Evolutionary conservation across 75 land plant species (phyloP).

Genomic region (Isoetes taiwanensis): DNA sequence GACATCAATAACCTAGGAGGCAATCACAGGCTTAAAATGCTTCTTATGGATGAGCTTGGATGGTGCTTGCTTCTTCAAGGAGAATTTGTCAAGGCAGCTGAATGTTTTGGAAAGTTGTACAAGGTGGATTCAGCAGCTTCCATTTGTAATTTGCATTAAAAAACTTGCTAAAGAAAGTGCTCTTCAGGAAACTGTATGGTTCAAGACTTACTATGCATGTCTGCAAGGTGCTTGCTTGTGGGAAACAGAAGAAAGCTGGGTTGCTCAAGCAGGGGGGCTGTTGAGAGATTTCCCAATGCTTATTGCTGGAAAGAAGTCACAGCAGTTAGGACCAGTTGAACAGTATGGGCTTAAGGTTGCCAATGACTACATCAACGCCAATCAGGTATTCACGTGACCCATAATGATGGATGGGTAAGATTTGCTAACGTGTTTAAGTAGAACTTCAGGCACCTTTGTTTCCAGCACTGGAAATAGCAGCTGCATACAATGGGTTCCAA

Average conservation of each 20-base stretch:
- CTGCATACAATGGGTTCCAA: conserved; percentile 23
- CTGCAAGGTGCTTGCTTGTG: conserved; percentile 22
- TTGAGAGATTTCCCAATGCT: conserved; percentile 14
- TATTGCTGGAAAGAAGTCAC: conserved; percentile 11
- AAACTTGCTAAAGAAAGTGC: not conserved
- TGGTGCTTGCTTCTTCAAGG: conserved; percentile 30
- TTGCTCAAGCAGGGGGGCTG: conserved; percentile 14
- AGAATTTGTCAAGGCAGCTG: conserved; percentile 19
- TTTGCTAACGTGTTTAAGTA: not conserved
- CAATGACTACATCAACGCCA: conserved; percentile 10
- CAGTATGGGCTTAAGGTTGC: conserved; percentile 15
- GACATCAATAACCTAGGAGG: conserved; percentile 8
- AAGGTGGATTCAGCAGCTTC: conserved; percentile 11
- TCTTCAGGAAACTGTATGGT: conserved; percentile 24
- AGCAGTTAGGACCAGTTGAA: conserved; percentile 17
- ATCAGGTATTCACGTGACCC: conserved; percentile 6
- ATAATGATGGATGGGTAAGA: not conserved
- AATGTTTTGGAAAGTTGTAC: conserved; percentile 16
- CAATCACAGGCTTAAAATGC: conserved; percentile 14
- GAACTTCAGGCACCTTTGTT: conserved; percentile 19
- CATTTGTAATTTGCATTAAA: not conserved
- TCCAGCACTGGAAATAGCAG: conserved; percentile 25
- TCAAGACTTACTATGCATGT: conserved; percentile 26
- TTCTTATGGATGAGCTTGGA: conserved; percentile 26
- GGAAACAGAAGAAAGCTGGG: conserved; percentile 17